Conservation (phyloP, 176 grass and related monocot species). For the Themeda triandra region DNA sequence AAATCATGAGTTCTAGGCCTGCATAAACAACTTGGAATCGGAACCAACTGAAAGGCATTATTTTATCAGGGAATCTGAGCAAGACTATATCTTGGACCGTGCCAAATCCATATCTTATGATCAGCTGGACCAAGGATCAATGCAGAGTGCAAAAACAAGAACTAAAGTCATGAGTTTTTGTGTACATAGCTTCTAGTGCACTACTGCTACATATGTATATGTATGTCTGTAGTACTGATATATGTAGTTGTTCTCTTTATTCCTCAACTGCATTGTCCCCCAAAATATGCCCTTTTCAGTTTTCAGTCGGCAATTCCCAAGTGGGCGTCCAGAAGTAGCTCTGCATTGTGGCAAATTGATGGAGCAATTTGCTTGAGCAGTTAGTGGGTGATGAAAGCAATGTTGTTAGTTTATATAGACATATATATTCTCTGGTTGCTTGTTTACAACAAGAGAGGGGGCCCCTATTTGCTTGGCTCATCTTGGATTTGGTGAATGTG, state of each 20-base stretch:
- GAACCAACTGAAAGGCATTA: conserved; percentile 6
- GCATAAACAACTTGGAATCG: conserved; percentile 24
- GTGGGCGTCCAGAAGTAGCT: conserved; percentile 14
- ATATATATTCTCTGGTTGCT: conserved; percentile 12
- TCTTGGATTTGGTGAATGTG: conserved; percentile 47
- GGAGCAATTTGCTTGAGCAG: conserved; percentile 9
- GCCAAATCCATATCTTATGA: conserved; percentile 1
- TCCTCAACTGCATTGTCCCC: conserved; percentile 13
- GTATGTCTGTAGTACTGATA: conserved; percentile 2
- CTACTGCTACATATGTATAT: neutral
- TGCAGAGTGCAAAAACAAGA: conserved; percentile 25
- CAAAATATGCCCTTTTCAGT: neutral
- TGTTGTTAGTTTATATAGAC: neutral
- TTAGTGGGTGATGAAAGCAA: conserved; percentile 49
- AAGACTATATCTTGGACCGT: conserved; percentile 20
- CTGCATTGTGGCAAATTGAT: conserved; percentile 19
- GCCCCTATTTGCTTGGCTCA: conserved; percentile 41
- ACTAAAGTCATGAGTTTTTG: neutral
- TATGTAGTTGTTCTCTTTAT: conserved; percentile 34
- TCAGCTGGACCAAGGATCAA: conserved; percentile 24
- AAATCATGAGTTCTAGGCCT: conserved; percentile 38
- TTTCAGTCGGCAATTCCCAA: conserved; percentile 7
- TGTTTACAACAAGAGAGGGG: conserved; percentile 21
- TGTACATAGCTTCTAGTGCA: neutral
- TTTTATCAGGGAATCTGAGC: conserved; percentile 19